These are phyloP conservation scores for Termitomyces heimii DNA, from an alignment of 768 basidiomycete species.

Conservation along the genomic window DNA sequence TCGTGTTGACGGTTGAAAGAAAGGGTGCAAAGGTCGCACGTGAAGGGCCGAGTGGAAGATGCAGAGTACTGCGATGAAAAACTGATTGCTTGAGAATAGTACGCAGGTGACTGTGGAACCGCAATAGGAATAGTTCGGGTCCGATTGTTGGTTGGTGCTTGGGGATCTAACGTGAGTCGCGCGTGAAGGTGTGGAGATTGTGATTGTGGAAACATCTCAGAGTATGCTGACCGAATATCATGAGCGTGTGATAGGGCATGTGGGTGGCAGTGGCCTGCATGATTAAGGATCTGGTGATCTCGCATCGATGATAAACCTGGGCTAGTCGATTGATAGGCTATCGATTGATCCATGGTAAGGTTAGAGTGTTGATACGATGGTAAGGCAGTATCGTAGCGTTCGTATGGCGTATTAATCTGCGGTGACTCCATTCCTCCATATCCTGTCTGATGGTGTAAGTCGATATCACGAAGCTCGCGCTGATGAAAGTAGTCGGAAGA, in stretches of 20 bases:
- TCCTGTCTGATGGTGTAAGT: slow-evolving; percentile 19
- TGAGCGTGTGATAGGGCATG: slow-evolving; percentile 32
- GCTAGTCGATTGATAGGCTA: slow-evolving; percentile 15
- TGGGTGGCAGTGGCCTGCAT: slow-evolving; percentile 23
- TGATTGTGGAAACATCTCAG: slow-evolving; percentile 20
- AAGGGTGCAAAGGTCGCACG: slow-evolving; percentile 68
- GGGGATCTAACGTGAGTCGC: slow-evolving; percentile 39
- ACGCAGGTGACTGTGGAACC: slow-evolving; percentile 14
- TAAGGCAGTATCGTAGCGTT: slow-evolving; percentile 16
- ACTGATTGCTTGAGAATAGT: slow-evolving; percentile 24
- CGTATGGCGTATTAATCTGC: slow-evolving; percentile 13
- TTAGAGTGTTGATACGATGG: slow-evolving; percentile 16
- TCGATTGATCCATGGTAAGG: slow-evolving; percentile 1
- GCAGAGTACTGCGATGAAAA: slow-evolving; percentile 47
- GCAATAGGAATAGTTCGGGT: slow-evolving; percentile 9
- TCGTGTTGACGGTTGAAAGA: slow-evolving; percentile 87
- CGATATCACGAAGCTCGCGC: slow-evolving; percentile 13
- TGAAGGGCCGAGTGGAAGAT: slow-evolving; percentile 56
- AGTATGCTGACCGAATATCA: slow-evolving; percentile 25
- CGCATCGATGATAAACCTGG: slow-evolving; percentile 23
- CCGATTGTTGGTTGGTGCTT: slow-evolving; percentile 20
- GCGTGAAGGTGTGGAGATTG: slow-evolving; percentile 24
- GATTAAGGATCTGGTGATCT: slow-evolving; percentile 25
- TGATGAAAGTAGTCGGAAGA: slow-evolving; percentile 21
- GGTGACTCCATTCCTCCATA: slow-evolving; percentile 9